Conservation (phyloP, 768 basidiomycete genomes). For the Phlegmacium glaucopus region DNA sequence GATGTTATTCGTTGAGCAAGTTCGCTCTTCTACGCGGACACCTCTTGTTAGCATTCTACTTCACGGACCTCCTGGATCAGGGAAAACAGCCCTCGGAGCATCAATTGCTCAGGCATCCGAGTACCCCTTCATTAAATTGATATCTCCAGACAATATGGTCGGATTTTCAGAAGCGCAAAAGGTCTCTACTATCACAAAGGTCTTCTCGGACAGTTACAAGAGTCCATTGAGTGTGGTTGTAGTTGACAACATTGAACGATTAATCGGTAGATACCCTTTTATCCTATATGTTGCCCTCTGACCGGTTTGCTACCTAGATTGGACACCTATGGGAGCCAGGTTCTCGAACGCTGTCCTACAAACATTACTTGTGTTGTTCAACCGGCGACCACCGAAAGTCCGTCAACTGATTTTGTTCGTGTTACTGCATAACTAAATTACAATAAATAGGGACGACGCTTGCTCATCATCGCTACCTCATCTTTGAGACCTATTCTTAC, state of each 20-base stretch:
- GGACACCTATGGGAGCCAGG: conserved; percentile 94
- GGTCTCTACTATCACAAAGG: conserved; percentile 85
- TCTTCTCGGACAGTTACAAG: conserved; percentile 95
- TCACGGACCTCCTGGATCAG: conserved; percentile 86
- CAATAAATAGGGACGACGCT: conserved; percentile 70
- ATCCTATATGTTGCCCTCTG: neutral
- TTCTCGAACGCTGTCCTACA: conserved; percentile 96
- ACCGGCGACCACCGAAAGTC: conserved; percentile 90
- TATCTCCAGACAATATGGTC: conserved; percentile 96
- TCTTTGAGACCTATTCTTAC: conserved; percentile 82
- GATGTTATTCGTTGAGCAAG: conserved; percentile 88
- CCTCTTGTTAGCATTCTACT: conserved; percentile 89
- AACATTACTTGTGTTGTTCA: conserved; percentile 82
- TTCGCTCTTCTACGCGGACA: conserved; percentile 83
- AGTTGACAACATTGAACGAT: conserved; percentile 89
- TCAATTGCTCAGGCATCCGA: conserved; percentile 91
- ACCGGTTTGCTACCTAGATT: conserved; percentile 50
- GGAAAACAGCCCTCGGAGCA: conserved; percentile 93
- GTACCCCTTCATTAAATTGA: conserved; percentile 97
- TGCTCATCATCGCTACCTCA: conserved; percentile 90
- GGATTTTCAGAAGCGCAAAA: conserved; percentile 93
- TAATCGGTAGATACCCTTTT: conserved; percentile 62
- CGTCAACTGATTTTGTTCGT: neutral
- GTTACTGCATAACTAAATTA: conserved; percentile 3
- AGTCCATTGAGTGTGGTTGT: conserved; percentile 95